These are phyloP conservation scores for Gaultheria prostrata DNA, from an alignment of 148 eudicot genomes.

Conservation along the genomic window DNA sequence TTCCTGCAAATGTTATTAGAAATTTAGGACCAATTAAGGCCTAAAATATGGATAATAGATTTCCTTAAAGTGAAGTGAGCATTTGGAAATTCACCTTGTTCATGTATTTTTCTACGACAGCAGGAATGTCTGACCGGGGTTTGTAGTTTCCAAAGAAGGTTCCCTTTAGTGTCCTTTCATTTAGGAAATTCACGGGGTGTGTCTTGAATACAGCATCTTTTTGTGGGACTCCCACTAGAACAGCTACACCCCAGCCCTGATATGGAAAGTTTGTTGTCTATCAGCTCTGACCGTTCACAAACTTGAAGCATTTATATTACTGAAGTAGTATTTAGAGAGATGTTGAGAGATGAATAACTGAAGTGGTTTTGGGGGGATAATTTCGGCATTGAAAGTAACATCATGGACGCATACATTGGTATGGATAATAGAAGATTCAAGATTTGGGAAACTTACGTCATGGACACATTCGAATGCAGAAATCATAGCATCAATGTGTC, in stretches of 20 bases:
- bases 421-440: background rate
- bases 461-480: slow-evolving; percentile 91
- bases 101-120: slow-evolving; percentile 68
- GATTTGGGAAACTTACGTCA: slow-evolving; percentile 47
- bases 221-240: slow-evolving; percentile 71
- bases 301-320: no score
- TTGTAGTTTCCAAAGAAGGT: slow-evolving; percentile 86
- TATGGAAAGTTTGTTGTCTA: background rate
- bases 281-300: no score
- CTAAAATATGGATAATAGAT: no score
- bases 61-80: background rate
- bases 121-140: slow-evolving; percentile 64
- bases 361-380: no score
- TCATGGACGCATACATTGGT: no score
- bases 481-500: slow-evolving; percentile 64
- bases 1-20: slow-evolving; percentile 26
- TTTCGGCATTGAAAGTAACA: no score
- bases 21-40: background rate
- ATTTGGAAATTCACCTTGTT: slow-evolving; percentile 40
- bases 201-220: slow-evolving; percentile 74
- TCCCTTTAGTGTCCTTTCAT: slow-evolving; percentile 78
- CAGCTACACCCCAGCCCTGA: slow-evolving; percentile 95
- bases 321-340: no score
- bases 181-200: slow-evolving; percentile 57
- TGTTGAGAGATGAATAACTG: no score